These are phyloP conservation scores for Schizophyllum commune DNA, from an alignment of 1,284 basidiomycete species.

Conservation along the genomic window DNA sequence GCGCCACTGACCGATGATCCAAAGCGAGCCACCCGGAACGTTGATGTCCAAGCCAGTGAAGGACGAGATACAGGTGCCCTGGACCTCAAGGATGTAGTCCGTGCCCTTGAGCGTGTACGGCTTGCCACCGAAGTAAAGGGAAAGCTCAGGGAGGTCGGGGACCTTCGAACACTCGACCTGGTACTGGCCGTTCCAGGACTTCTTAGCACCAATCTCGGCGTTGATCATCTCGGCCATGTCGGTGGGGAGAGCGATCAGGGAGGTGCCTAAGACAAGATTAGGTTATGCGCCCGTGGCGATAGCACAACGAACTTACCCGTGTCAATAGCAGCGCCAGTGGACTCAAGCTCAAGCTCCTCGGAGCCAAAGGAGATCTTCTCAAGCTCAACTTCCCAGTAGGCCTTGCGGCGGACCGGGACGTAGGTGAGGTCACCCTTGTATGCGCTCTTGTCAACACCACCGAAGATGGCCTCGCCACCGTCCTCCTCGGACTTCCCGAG, in stretches of 20 bases:
- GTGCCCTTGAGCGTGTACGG: slow-evolving; percentile 73
- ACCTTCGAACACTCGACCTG: slow-evolving; percentile 87
- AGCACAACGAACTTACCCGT: slow-evolving; percentile 52
- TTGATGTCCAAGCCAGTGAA: slow-evolving; percentile 94
- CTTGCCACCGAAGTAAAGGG: slow-evolving; percentile 80
- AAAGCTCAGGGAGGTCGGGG: slow-evolving; percentile 76
- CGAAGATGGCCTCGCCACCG: slow-evolving; percentile 91
- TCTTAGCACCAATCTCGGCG: slow-evolving; percentile 88
- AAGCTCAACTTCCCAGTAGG: slow-evolving; percentile 98
- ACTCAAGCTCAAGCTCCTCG: slow-evolving; percentile 80
- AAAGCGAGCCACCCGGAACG: slow-evolving; percentile 78
- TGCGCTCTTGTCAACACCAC: slow-evolving; percentile 78
- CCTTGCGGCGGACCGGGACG: slow-evolving; percentile 90
- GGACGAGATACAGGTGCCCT: slow-evolving; percentile 90
- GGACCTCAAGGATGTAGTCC: slow-evolving; percentile 86
- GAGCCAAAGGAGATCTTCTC: slow-evolving; percentile 80
- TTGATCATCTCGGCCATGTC: slow-evolving; percentile 99
- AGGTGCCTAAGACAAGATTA: slow-evolving; percentile 52
- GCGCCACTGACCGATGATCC: slow-evolving; percentile 81
- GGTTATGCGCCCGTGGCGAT: slow-evolving; percentile 13
- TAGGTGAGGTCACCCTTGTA: slow-evolving; percentile 84
- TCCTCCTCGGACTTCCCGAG: slow-evolving; percentile 83
- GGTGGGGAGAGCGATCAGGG: slow-evolving; percentile 84
- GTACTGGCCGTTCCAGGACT: slow-evolving; percentile 93
- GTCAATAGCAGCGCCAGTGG: slow-evolving; percentile 94